Percentiles rank a stretch among this genome's conserved stretches.
These are phyloP conservation scores for Dovyalis caffra DNA, from an alignment of 345 rosid genomes.

Conservation along the genomic window DNA sequence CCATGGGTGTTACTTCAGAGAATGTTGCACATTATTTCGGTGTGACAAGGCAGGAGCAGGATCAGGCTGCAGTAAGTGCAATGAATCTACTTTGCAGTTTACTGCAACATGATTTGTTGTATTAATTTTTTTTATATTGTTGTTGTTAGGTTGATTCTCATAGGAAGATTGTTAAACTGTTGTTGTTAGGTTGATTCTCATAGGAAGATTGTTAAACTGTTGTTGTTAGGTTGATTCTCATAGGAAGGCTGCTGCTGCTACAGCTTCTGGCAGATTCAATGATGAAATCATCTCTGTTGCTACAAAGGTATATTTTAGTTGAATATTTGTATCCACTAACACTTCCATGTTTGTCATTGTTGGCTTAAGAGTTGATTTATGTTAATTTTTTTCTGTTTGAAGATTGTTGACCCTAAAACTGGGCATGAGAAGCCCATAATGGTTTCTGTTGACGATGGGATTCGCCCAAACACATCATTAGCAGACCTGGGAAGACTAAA, in stretches of 20 bases:
- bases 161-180: conserved; percentile 9
- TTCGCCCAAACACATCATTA: conserved; percentile 67
- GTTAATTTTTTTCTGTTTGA: conserved; percentile 16
- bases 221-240: conserved; percentile 80
- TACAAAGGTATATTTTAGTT: conserved; percentile 57
- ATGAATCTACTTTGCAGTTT: conserved; percentile 2
- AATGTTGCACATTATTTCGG: conserved; percentile 86
- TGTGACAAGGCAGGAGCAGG: conserved; percentile 89
- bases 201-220: conserved; percentile 11
- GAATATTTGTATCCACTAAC: too few relatives aligned
- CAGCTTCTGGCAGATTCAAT: conserved; percentile 79
- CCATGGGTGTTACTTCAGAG: conserved; percentile 97
- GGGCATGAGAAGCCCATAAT: conserved; percentile 69
- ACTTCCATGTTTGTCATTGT: background rate
- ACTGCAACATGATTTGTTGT: background rate
- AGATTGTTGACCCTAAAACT: conserved; percentile 90
- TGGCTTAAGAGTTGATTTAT: background rate
- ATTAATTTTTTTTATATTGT: conserved; percentile 1
- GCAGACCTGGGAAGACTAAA: conserved; percentile 66
- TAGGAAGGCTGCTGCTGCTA: conserved; percentile 90
- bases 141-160: conserved; percentile 80
- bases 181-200: conserved; percentile 80
- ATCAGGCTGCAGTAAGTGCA: conserved; percentile 86
- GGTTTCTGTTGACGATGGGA: conserved; percentile 87
- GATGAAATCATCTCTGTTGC: conserved; percentile 82